Evolutionary conservation across 2,329 filamentous ascomycete genomes (phyloP).

Genomic region (Xylaria sp.): DNA sequence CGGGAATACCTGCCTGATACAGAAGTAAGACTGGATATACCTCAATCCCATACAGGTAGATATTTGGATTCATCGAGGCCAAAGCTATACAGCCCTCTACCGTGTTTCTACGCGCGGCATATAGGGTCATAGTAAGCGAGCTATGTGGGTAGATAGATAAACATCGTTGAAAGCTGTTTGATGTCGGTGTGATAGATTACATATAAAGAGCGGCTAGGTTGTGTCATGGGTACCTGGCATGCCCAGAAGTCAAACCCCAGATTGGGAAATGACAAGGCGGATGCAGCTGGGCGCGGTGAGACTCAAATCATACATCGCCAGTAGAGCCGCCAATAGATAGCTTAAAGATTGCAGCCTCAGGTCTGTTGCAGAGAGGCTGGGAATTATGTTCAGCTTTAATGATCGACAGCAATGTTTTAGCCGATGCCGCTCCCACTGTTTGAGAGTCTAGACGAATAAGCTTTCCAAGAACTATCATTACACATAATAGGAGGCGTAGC

Average conservation of each 20-base stretch:
- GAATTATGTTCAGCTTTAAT: conserved; percentile 11
- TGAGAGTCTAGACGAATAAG: conserved; percentile 15
- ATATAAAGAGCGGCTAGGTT: conserved; percentile 7
- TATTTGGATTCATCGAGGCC: not conserved
- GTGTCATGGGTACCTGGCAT: not conserved
- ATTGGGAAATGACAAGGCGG: conserved; percentile 14
- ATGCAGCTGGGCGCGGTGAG: conserved; percentile 10
- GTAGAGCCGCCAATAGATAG: not conserved
- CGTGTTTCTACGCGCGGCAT: not conserved
- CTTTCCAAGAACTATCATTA: not conserved
- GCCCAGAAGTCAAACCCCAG: conserved; percentile 14
- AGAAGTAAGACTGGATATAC: conserved; percentile 9
- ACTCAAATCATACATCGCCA: conserved; percentile 22
- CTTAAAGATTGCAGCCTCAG: conserved; percentile 1
- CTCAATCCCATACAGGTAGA: not conserved
- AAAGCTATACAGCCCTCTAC: not conserved
- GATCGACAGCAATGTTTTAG: conserved; percentile 2
- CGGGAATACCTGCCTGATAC: conserved; percentile 32
- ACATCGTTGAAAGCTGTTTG: not conserved
- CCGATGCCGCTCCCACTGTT: conserved; percentile 1
- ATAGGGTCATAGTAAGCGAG: conserved; percentile 15
- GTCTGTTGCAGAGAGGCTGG: not conserved
- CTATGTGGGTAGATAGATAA: not conserved
- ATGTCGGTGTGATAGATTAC: conserved; percentile 8
- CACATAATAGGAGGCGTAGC: not conserved